Base-by-base conservation (phyloP, 345 rosid species). In the Bruguiera parviflora region DNA sequence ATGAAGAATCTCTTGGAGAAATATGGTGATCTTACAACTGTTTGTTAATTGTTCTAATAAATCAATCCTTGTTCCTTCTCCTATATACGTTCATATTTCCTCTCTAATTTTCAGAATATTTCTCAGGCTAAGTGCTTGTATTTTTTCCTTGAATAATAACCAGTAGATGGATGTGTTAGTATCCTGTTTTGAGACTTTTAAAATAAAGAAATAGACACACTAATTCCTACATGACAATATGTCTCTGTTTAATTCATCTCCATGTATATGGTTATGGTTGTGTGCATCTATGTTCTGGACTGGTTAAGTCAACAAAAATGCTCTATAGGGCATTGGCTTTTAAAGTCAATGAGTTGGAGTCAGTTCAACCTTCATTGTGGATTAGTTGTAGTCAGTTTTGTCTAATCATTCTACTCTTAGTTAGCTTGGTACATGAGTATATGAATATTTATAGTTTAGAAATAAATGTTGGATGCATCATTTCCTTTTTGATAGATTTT, bases 161-260 rank as follows among this genome's bases (percentile, higher is more conserved):
- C 93, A 84, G 77, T 90, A 89, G 85, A 91, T 94, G 86, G 98
- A 94, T 84, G 85, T 85, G 55, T 63, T 86, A 53, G 74, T 94
- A 77, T 88, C 98, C 53, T 79, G 89, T 84, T 74, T 91, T 71
- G 77, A 78, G 80, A 74, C 77, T 39, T 75, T 77, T 49, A 89
- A 86, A 73, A 78, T 78, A 87, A 79, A 85, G 96, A 91, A 76
- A 81, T 86, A 46, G 39, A 35, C 10, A 8, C 39, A 1, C 79
- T 91, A 33, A 67, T 91, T 74, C 86, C 68, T 78, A 96, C 49
- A 91, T 96, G 98, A 97, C 93, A 10, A 93, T 88, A 57, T 94
- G 86, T 78, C 83, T 94, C 72, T 87, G 93, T 85, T 91, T 94
- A 68, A 69, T 66, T 78, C 86, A 47, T 91, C 97, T 21, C 92